A percentile compares a stretch with the other conserved stretches of the same genome.
phyloP scores from a whole-genome alignment of 331 rosid species.

The Malus hybrid region DNA sequence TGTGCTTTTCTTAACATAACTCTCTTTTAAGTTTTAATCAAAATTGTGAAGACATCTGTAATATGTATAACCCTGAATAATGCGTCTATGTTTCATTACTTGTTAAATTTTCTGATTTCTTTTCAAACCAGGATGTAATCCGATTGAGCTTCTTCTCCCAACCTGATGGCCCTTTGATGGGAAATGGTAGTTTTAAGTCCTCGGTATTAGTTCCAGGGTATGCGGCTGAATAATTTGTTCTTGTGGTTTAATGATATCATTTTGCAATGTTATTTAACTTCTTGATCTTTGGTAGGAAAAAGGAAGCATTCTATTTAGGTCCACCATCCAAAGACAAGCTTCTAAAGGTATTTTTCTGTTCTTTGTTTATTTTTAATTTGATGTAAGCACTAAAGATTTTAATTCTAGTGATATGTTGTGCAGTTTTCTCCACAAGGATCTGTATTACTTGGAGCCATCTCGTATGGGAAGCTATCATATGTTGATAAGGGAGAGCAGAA shows the following conservation, averaged over 20 bases:
- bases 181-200: conserved; percentile 65
- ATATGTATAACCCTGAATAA: neutral
- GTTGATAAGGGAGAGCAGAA: conserved; percentile 32
- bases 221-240: conserved; percentile 20
- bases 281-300: conserved; percentile 36
- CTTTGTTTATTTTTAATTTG: neutral
- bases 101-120: conserved; percentile 1
- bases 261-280: conserved; percentile 15
- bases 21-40: neutral
- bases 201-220: conserved; percentile 75
- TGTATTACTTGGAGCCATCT: conserved; percentile 65
- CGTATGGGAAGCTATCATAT: conserved; percentile 61
- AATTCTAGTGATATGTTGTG: conserved; percentile 11
- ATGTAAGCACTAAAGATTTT: conserved; percentile 5
- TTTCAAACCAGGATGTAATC: conserved; percentile 47
- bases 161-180: conserved; percentile 85
- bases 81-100: conserved; percentile 1
- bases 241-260: neutral
- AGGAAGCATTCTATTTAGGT: conserved; percentile 79
- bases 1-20: neutral
- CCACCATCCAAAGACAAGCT: conserved; percentile 77
- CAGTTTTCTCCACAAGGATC: conserved; percentile 75
- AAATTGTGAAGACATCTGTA: neutral
- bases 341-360: conserved; percentile 53
- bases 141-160: conserved; percentile 66